phyloP scores from a whole-genome alignment of 2,329 filamentous ascomycete species.

The Gaeumannomyces sp. region DNA sequence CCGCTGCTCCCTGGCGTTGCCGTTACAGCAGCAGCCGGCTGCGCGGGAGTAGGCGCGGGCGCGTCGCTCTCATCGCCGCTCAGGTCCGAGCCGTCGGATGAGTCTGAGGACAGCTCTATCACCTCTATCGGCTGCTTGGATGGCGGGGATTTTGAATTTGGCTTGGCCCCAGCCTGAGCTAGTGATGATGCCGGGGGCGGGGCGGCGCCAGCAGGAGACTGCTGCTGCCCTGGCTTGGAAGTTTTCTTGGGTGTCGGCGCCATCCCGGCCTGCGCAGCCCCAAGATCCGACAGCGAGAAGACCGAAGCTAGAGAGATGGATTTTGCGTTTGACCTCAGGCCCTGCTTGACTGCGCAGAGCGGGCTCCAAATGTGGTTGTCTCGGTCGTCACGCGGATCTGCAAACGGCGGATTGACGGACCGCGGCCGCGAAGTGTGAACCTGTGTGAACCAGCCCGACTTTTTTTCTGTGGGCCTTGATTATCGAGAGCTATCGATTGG shows the following conservation, averaged over 20 bases:
- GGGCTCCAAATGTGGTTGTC: neutral
- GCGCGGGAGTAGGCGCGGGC: neutral
- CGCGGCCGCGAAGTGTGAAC: neutral
- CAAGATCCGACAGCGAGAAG: neutral
- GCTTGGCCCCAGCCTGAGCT: neutral
- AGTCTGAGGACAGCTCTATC: slow-evolving; percentile 8
- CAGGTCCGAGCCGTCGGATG: slow-evolving; percentile 4
- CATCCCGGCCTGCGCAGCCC: neutral
- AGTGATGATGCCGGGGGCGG: no score
- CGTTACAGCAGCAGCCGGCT: neutral
- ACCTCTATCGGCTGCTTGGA: slow-evolving; percentile 1
- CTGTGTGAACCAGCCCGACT: neutral
- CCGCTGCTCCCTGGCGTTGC: neutral
- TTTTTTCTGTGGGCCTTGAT: neutral
- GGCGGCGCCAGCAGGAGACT: no score
- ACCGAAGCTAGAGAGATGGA: neutral
- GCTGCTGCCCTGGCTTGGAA: neutral
- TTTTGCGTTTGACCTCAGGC: neutral
- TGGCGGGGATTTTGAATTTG: neutral
- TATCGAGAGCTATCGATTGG: neutral
- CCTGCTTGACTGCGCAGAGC: neutral
- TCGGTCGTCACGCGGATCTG: neutral
- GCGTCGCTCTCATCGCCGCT: neutral
- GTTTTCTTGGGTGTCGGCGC: neutral
- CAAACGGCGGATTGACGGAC: neutral